A percentile compares a stretch with the other conserved stretches of the same genome.
phyloP scores from a whole-genome alignment of 306 rosid genomes.

The Senna siamea region DNA sequence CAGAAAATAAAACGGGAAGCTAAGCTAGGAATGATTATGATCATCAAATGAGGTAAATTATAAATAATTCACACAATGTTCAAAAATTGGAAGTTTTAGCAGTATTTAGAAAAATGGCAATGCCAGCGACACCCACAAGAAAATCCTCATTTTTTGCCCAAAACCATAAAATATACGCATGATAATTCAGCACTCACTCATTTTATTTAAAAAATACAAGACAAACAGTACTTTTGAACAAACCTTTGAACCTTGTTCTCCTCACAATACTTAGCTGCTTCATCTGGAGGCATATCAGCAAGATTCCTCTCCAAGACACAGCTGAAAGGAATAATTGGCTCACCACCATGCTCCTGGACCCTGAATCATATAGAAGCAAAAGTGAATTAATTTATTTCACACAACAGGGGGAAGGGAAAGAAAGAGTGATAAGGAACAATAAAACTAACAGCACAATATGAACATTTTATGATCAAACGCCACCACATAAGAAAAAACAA shows the following conservation, averaged over 20 bases:
- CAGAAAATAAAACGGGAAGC: neutral
- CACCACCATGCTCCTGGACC: constrained; percentile 99
- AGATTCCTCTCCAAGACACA: constrained; percentile 85
- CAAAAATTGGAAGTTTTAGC: constrained; percentile 5
- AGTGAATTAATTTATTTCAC: constrained; percentile 21
- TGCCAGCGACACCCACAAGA: too few relatives aligned
- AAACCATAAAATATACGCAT: neutral
- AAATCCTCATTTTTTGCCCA: too few relatives aligned
- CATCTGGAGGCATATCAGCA: constrained; percentile 80
- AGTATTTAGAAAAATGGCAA: neutral
- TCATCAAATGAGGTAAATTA: neutral
- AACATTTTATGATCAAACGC: constrained; percentile 17
- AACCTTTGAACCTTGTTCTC: constrained; percentile 88
- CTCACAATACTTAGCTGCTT: constrained; percentile 84
- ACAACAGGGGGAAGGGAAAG: neutral
- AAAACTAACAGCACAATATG: constrained; percentile 1
- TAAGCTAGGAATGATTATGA: neutral
- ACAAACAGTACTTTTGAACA: constrained; percentile 48
- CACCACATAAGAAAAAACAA: constrained; percentile 20
- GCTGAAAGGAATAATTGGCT: constrained; percentile 87
- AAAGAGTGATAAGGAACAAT: constrained; percentile 19
- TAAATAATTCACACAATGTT: neutral
- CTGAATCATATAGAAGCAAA: constrained; percentile 48
- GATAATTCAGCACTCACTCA: constrained; percentile 9
- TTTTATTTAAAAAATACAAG: neutral